phyloP scores from a whole-genome alignment of 2,329 filamentous ascomycete genomes.

The Pseudocercospora vitis region DNA sequence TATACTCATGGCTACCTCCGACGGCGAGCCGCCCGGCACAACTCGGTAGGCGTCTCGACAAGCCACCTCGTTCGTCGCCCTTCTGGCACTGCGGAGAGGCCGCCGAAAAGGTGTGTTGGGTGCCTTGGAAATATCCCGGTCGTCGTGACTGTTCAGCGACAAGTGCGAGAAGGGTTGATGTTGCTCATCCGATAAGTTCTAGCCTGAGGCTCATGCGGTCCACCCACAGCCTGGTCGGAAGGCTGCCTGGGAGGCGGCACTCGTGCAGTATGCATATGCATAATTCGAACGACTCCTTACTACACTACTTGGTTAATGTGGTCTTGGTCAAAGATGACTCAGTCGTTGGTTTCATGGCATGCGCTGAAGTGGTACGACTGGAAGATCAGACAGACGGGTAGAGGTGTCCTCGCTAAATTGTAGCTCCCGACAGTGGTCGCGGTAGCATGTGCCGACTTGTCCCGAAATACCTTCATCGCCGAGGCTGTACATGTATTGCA shows the following conservation, averaged over 20 bases:
- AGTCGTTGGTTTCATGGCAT: no score
- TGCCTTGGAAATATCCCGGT: neutral
- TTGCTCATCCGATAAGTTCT: no score
- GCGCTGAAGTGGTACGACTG: no score
- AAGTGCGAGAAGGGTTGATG: no score
- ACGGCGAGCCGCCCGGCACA: neutral
- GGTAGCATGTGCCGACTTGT: neutral
- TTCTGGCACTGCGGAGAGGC: neutral
- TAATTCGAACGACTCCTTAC: no score
- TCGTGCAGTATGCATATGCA: no score
- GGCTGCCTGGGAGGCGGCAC: no score
- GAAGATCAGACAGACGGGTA: neutral
- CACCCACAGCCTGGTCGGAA: no score
- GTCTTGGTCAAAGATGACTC: no score
- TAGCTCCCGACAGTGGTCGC: neutral
- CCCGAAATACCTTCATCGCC: neutral
- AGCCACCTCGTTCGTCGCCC: neutral
- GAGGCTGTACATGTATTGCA: no score
- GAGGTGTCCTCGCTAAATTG: neutral
- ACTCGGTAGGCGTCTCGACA: neutral
- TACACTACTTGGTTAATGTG: no score
- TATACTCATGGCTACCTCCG: neutral
- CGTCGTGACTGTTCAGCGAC: neutral
- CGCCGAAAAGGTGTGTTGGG: neutral
- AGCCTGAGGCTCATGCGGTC: no score